Evolutionary conservation across 768 basidiomycete species (phyloP).

Genomic region (Russula abietina): DNA sequence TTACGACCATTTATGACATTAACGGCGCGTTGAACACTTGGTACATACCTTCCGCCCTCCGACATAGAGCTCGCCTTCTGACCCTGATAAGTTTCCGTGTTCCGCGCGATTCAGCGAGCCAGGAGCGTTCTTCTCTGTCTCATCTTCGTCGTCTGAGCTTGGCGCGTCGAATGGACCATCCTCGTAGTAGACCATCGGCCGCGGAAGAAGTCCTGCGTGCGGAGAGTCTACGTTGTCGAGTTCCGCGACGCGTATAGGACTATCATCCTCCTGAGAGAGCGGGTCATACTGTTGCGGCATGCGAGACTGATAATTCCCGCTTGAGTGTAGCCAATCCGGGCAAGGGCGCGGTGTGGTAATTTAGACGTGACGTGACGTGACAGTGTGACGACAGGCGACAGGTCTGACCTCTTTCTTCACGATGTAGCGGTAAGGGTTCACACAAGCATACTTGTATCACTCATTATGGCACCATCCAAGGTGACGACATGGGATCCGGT

Average conservation of each 20-base stretch:
- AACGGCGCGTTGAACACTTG: neutral
- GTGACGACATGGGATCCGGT: constrained; percentile 81
- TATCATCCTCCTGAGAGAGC: constrained; percentile 23
- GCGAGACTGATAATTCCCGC: neutral
- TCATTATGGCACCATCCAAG: constrained; percentile 36
- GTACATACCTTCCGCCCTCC: constrained; percentile 34
- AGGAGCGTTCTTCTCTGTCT: constrained; percentile 42
- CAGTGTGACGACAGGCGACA: neutral
- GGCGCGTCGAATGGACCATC: constrained; percentile 75
- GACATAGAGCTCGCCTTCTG: constrained; percentile 30
- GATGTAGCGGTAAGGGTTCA: neutral
- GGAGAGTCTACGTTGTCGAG: neutral
- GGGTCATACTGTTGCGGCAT: constrained; percentile 25
- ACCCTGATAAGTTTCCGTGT: constrained; percentile 25
- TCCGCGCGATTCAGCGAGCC: constrained; percentile 30
- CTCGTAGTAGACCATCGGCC: constrained; percentile 50
- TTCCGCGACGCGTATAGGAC: neutral
- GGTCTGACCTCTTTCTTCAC: neutral
- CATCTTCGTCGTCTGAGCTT: constrained; percentile 74
- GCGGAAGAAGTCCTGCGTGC: constrained; percentile 2
- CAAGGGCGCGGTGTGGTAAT: neutral
- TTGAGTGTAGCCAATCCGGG: neutral
- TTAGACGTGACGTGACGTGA: constrained; percentile 7
- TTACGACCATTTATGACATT: constrained; percentile 1
- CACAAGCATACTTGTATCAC: neutral